Base-by-base conservation (phyloP, 208 protist genomes). In the Trypanosoma boissoni region DNA sequence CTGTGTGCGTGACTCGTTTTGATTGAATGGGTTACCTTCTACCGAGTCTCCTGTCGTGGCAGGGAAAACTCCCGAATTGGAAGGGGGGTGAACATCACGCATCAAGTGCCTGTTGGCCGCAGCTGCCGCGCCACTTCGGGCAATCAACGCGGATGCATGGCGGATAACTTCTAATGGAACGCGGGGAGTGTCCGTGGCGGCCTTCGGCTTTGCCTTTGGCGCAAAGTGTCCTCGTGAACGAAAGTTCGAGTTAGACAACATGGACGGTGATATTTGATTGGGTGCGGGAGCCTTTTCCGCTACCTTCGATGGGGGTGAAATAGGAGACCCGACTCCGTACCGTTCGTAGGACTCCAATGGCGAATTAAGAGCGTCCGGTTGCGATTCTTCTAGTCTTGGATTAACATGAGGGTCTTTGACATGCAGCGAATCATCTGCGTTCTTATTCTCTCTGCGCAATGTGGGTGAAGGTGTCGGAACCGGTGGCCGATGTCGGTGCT, bases 171-270 rank as follows among this genome's bases (percentile, higher is more conserved):
- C 80, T 41, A 92, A 59, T 10, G 88, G 85, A 26, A 88, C 74
- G 37, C 62, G 65, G 10, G 72, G 48, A 9, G 57, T 69, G 0
- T 76, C 74, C 1, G 74, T 20, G 0, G 80, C 76, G 24, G 65
- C 83, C 42, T 76, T 75, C 9, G 88, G 88, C 63, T 95, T 95
- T 18, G 85, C 80, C 69, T 95, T 95, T 23, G 83, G 76, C 8
- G 65, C 74, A 20, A 90, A 67, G 8, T 74, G 64, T 0, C 78
- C 64, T 28, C 69, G 60, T 61, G 27, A 2, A 50, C 58, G 12
- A 58, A 59, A 28, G 68, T 45, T 14, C 26, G 64, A 68, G 29
- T 12, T 8, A 4, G 42, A n/a, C 31, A 42, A 21, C 12, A 16
- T 49, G 29, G 23, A 29, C 26, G 57, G 31, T 1, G 39, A 3